phyloP scores from a whole-genome alignment of 176 grass and related monocot species.

The Rhipidocladum racemiflorum region DNA sequence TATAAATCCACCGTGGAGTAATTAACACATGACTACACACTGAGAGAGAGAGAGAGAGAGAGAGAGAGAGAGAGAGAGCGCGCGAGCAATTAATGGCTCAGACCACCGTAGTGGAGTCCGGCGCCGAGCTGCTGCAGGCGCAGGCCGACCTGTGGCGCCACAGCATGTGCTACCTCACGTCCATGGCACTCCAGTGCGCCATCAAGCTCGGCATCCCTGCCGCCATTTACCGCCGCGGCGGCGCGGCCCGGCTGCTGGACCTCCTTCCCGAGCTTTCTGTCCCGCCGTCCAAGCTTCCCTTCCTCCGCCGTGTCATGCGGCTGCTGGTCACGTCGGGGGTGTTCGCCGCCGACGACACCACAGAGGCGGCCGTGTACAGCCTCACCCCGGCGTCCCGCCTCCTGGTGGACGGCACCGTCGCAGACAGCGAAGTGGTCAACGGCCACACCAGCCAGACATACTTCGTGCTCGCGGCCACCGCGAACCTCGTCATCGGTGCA shows the following conservation, averaged over 20 bases:
- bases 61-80: too few relatives aligned
- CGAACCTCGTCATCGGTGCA: too few relatives aligned
- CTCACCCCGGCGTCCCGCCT: slow-evolving; percentile 22
- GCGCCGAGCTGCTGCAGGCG: too few relatives aligned
- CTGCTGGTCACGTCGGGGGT: slow-evolving; percentile 23
- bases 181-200: slow-evolving; percentile 40
- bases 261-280: slow-evolving; percentile 17
- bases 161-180: slow-evolving; percentile 13
- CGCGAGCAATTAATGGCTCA: too few relatives aligned
- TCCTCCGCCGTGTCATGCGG: slow-evolving; percentile 42
- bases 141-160: too few relatives aligned
- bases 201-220: slow-evolving; percentile 41
- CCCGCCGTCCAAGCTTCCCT: background rate
- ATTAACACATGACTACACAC: too few relatives aligned
- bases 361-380: background rate
- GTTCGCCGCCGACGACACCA: background rate
- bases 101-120: too few relatives aligned
- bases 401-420: slow-evolving; percentile 11
- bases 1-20: too few relatives aligned
- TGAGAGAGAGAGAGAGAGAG: too few relatives aligned
- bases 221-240: slow-evolving; percentile 22
- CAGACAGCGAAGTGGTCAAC: background rate
- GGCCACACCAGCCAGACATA: too few relatives aligned
- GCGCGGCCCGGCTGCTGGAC: background rate
- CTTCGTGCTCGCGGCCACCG: too few relatives aligned